Evolutionary conservation across 192 early-diverging fungal species (phyloP), one percentile per base, ranked within the genome.

Genomic region (Backusella psychrophila): DNA sequence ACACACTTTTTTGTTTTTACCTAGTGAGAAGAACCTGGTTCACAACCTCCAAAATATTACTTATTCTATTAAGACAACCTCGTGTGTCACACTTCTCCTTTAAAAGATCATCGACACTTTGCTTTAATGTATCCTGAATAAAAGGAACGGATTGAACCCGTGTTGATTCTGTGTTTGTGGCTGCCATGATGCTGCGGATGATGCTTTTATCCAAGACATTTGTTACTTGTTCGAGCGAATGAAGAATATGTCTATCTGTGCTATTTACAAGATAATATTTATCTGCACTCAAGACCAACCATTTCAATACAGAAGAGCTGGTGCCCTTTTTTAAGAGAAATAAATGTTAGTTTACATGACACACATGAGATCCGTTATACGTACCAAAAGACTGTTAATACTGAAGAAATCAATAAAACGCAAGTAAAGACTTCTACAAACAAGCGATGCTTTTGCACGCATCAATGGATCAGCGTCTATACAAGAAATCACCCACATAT

Each of bases 311-410:
- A 4, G 21, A n/a, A 41, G 76, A 31, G 33, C 72, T 26, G 7
- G 46, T 15, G n/a, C 34, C 42, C 80, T 81, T 44, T 53, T 34
- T 33, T 29, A 67, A 46, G 34, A 15, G 12, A 31, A 59, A 23
- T 39, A 33, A 34, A n/a, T 38, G 9, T 39, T 19, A 53, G 4
- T 23, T 35, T 17, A 38, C 4, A n/a, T 26, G 38, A 12, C 38
- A 39, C 38, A 39, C 9, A 56, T 11, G 0, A 49, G 19, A 49
- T 17, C 4, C 2, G 1, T 56, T 6, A 14, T 31, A 72, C 81
- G 69, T 75, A 88, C 87, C 83, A 88, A 49, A 34, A 86, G 67
- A 36, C 83, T 78, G 21, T 78, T 78, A 70, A 78, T 75, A 19
- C 71, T 81, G 26, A 77, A 74, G 70, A 67, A 80, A 0, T 73